Evolutionary conservation across 108 stramenopile species (phyloP), one percentile per base, ranked within the genome.

Genomic region (Skeletonema marinoi): DNA sequence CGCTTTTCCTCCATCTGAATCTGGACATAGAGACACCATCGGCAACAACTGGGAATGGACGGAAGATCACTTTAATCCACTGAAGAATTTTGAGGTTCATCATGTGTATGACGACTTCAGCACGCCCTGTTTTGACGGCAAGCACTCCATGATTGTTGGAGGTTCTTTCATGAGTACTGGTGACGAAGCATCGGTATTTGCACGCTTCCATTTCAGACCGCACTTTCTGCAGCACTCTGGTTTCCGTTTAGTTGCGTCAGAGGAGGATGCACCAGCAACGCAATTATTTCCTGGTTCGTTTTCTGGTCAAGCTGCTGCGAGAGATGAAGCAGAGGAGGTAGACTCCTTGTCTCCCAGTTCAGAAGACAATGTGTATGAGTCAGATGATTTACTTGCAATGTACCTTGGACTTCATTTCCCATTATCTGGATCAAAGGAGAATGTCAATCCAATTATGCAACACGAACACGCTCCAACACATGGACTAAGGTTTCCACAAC

Each of bases 11-110:
- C 84, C 92, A 3, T 91, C 90, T 14, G 85, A 89, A 8, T 88
- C 90, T 29, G 92, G 92, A 3, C 92, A 93, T 74, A 61, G 81
- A 29, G 96, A 97, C 78, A 88, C 91, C 13, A 78, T 89, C 32
- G 98, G 98, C 32, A 98, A 95, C 84, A 92, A 91, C n/a, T 98
- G 98, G 98, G 96, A 98, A 75, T 97, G 96, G 96, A 89, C 87
- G 0, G 96, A 96, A 68, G 96, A 97, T 78, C 89, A 95, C 59
- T 97, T 98, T 74, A 92, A 90, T 60, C 92, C 96, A 8, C 82
- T 98, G 32, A 91, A 92, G 46, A 92, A 89, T 54, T 97, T 97
- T 73, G 79, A 89, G 59, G 92, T 95, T 29, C 93, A 95, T 66
- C 95, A 93, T 39, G 68, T 46, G 0, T 32, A 38, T 60, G 94